Percentiles rank a stretch among this genome's conserved stretches.
phyloP scores from a whole-genome alignment of 208 protist species.

The Giardia muris region DNA sequence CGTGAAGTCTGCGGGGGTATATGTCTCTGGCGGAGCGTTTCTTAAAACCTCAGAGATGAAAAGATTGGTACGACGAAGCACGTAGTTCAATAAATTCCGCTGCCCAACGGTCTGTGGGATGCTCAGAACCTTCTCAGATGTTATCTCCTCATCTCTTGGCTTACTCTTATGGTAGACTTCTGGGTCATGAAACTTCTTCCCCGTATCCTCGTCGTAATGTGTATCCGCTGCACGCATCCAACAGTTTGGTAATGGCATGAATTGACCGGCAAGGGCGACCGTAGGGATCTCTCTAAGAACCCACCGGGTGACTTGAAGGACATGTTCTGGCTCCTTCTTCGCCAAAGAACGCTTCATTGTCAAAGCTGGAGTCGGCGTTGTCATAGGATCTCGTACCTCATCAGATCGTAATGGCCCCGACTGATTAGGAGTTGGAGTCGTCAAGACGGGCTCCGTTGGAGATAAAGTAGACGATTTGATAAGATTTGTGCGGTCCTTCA shows the following conservation, averaged over 20 bases:
- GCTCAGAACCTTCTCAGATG: too few species aligned
- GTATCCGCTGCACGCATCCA: too few species aligned
- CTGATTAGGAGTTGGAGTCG: neutral
- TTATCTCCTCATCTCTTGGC: too few species aligned
- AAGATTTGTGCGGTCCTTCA: neutral
- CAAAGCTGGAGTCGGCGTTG: neutral
- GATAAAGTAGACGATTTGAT: neutral
- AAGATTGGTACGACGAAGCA: too few species aligned
- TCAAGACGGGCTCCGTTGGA: neutral
- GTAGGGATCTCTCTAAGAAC: neutral
- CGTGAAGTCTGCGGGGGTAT: too few species aligned
- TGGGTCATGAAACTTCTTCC: neutral
- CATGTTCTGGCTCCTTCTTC: neutral
- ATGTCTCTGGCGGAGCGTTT: too few species aligned
- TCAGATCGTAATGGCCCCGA: too few species aligned
- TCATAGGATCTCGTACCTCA: neutral
- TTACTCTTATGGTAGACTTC: neutral
- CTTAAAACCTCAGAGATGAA: too few species aligned
- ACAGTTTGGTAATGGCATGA: neutral
- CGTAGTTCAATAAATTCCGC: too few species aligned
- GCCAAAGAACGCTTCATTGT: neutral
- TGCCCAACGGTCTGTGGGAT: too few species aligned
- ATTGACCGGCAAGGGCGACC: neutral
- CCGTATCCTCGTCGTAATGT: neutral
- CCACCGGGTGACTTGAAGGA: neutral